Evolutionary conservation across 2,329 filamentous ascomycete genomes (phyloP).

Genomic region (Penicillium capsulatum): DNA sequence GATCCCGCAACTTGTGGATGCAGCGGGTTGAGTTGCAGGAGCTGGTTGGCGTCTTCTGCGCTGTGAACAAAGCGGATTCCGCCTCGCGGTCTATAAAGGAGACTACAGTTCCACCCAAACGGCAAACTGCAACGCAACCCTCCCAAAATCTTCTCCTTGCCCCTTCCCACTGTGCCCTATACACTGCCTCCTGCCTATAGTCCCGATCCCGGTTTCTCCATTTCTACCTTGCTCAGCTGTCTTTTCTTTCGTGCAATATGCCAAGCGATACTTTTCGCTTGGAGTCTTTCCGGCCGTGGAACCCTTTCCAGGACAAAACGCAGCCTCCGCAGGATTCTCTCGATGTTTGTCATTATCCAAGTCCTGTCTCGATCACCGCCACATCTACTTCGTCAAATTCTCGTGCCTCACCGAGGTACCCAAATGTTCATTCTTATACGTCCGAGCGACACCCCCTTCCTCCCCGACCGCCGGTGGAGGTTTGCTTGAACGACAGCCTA

Average conservation of each 20-base stretch:
- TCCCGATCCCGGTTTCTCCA: not conserved
- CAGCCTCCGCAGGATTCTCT: slow-evolving; percentile 4
- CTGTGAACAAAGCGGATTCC: not conserved
- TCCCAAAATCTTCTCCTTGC: not conserved
- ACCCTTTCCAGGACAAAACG: slow-evolving; percentile 8
- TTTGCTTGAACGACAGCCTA: slow-evolving; percentile 7
- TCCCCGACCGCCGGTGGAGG: slow-evolving; percentile 9
- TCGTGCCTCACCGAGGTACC: slow-evolving; percentile 1
- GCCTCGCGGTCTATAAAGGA: not conserved
- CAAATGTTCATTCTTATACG: slow-evolving; percentile 1
- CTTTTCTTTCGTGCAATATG: slow-evolving; percentile 5
- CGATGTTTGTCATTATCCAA: slow-evolving; percentile 11
- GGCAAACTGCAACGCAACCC: not conserved
- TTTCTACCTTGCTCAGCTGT: not conserved
- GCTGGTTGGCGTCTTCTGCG: not conserved
- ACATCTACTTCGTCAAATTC: slow-evolving; percentile 7
- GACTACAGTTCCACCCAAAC: not conserved
- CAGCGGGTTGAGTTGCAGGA: not conserved
- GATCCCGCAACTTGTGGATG: not conserved
- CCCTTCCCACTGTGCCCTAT: not conserved
- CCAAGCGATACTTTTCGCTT: slow-evolving; percentile 10
- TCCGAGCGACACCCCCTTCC: slow-evolving; percentile 12
- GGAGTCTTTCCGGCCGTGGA: slow-evolving; percentile 14
- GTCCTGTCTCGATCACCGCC: slow-evolving; percentile 10
- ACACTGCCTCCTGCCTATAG: not conserved